A percentile compares a stretch with the other conserved stretches of the same genome.
Evolutionary conservation across 257 asterid species (phyloP).

Genomic region (Sherardia arvensis): DNA sequence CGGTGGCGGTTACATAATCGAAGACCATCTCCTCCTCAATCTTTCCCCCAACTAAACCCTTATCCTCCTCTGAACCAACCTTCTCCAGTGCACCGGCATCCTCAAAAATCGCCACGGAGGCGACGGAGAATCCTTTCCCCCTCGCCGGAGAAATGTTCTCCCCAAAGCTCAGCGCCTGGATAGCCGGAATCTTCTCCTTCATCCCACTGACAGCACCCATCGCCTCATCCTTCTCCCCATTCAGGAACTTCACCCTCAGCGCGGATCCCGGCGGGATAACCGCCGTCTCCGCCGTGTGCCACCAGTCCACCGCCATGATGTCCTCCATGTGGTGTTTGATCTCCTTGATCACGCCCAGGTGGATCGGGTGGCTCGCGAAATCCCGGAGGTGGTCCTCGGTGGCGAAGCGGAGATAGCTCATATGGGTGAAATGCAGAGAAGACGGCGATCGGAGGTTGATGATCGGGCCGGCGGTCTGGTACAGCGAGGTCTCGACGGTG

Average conservation of each 20-base stretch:
- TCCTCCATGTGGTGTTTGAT: slow-evolving; percentile 43
- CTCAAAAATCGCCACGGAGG: slow-evolving; percentile 56
- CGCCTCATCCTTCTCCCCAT: slow-evolving; percentile 37
- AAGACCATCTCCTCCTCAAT: slow-evolving; percentile 52
- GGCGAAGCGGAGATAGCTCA: slow-evolving; percentile 70
- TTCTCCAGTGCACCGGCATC: slow-evolving; percentile 44
- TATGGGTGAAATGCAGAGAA: slow-evolving; percentile 66
- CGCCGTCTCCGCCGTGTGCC: slow-evolving; percentile 17
- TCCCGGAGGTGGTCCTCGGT: slow-evolving; percentile 48
- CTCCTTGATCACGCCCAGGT: slow-evolving; percentile 35
- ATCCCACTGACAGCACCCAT: slow-evolving; percentile 32
- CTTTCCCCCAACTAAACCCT: slow-evolving; percentile 26
- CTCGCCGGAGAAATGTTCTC: slow-evolving; percentile 75
- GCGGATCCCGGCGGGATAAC: slow-evolving; percentile 37
- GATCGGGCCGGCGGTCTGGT: slow-evolving; percentile 66
- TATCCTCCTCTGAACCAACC: slow-evolving; percentile 36
- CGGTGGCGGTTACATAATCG: slow-evolving; percentile 38
- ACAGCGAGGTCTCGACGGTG: slow-evolving; percentile 58
- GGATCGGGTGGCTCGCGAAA: slow-evolving; percentile 31
- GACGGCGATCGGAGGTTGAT: slow-evolving; percentile 34
- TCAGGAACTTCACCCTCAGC: slow-evolving; percentile 39
- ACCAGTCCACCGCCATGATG: slow-evolving; percentile 70
- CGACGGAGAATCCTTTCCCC: slow-evolving; percentile 66
- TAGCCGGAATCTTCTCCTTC: slow-evolving; percentile 31
- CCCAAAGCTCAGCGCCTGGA: slow-evolving; percentile 61